phyloP scores from a whole-genome alignment of 352 stramenopile genomes.

The Pseudoperonospora humuli region DNA sequence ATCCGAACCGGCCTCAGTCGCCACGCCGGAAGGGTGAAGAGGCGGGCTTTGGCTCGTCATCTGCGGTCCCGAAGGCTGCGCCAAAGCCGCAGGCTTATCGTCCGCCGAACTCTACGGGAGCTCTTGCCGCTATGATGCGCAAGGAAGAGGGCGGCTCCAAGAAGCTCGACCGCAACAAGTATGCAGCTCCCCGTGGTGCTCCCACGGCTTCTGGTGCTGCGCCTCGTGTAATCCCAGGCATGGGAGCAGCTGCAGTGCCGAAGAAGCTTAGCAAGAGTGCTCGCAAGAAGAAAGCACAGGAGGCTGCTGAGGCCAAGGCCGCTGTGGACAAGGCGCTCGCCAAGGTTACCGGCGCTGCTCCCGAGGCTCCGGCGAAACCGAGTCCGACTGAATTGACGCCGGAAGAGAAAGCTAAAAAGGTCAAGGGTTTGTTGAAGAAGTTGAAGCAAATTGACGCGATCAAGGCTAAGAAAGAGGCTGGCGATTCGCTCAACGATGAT shows the following conservation, averaged over 20 bases:
- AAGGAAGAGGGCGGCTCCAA: slow-evolving; percentile 69
- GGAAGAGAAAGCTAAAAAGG: slow-evolving; percentile 82
- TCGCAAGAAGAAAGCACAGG: slow-evolving; percentile 81
- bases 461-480: slow-evolving; percentile 64
- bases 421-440: slow-evolving; percentile 79
- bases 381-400: slow-evolving; percentile 34
- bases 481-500: slow-evolving; percentile 75
- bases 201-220: slow-evolving; percentile 38
- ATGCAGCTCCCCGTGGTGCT: slow-evolving; percentile 36
- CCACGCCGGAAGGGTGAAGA: slow-evolving; percentile 59
- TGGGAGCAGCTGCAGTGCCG: slow-evolving; percentile 35
- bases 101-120: slow-evolving; percentile 80
- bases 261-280: slow-evolving; percentile 78
- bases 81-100: slow-evolving; percentile 79
- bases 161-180: slow-evolving; percentile 85
- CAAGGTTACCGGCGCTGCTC: slow-evolving; percentile 23
- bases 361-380: slow-evolving; percentile 13
- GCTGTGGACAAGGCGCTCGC: slow-evolving; percentile 54
- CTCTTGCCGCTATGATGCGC: slow-evolving; percentile 92
- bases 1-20: slow-evolving; percentile 85
- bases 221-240: slow-evolving; percentile 52
- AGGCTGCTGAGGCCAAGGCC: slow-evolving; percentile 56
- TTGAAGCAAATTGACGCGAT: slow-evolving; percentile 83
- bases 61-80: slow-evolving; percentile 32
- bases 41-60: slow-evolving; percentile 31